Conservation (phyloP, 176 grass and related monocot genomes). For the Echinochloa phyllopogon region DNA sequence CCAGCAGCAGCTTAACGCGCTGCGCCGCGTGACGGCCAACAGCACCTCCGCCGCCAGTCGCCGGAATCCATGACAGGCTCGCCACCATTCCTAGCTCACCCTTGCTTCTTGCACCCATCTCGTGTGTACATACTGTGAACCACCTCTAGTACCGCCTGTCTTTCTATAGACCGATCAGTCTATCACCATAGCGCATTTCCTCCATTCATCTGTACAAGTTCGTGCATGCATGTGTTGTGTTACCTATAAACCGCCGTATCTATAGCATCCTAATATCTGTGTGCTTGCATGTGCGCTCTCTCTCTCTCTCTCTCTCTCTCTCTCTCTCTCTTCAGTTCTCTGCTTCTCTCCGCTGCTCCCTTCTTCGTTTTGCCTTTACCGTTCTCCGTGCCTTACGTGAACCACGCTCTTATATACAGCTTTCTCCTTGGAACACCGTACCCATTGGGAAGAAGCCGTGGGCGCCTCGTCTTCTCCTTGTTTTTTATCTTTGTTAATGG, state of each 20-base stretch:
- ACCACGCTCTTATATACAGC: neutral
- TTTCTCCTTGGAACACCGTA: neutral
- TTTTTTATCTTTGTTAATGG: conserved; percentile 9
- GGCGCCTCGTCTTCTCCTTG: neutral
- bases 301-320: no score
- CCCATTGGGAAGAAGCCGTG: neutral
- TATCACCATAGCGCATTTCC: neutral
- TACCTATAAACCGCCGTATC: neutral
- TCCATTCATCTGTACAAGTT: conserved; percentile 28
- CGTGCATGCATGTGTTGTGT: neutral
- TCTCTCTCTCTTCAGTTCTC: neutral
- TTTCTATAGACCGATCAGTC: conserved; percentile 8
- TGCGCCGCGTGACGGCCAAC: neutral
- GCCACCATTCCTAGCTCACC: neutral
- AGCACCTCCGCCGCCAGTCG: neutral
- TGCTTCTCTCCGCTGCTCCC: neutral
- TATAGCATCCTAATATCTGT: neutral
- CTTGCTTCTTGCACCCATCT: neutral
- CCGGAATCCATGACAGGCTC: conserved; percentile 35
- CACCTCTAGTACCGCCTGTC: neutral
- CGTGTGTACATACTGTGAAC: neutral
- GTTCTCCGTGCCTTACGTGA: neutral
- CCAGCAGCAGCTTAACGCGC: neutral
- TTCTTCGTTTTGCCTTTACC: neutral
- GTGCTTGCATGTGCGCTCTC: neutral